A percentile compares a stretch with the other conserved stretches of the same genome.
phyloP scores from a whole-genome alignment of 2,329 filamentous ascomycete species.

The Atkinsonella hypoxylon region DNA sequence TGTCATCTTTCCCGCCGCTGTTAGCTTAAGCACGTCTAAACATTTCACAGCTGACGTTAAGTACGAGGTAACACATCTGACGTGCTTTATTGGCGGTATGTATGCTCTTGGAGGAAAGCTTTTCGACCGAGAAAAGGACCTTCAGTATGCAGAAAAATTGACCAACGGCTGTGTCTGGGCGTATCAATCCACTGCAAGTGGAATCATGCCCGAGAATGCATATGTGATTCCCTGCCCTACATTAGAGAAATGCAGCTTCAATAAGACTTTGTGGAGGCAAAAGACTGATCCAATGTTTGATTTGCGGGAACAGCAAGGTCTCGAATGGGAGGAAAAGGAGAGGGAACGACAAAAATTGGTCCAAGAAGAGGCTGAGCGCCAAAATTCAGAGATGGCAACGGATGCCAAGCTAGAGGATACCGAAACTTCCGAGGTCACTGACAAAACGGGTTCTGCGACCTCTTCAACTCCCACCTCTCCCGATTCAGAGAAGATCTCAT shows the following conservation, averaged over 20 bases:
- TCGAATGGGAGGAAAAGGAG: conserved; percentile 32
- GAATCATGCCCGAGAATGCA: conserved; percentile 51
- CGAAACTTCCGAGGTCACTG: background rate
- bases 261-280: conserved; percentile 35
- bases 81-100: conserved; percentile 56
- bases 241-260: conserved; percentile 37
- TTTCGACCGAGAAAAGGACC: conserved; percentile 33
- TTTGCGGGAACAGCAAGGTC: conserved; percentile 30
- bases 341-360: conserved; percentile 20
- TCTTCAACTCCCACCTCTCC: background rate
- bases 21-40: conserved; percentile 33
- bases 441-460: background rate
- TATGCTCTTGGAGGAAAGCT: conserved; percentile 49
- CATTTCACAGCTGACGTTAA: conserved; percentile 29
- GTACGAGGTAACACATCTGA: conserved; percentile 52
- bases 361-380: background rate
- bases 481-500: background rate
- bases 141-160: conserved; percentile 34
- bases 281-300: conserved; percentile 33
- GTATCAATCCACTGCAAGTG: conserved; percentile 37
- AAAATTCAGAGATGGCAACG: background rate
- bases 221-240: conserved; percentile 33
- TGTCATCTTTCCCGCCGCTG: conserved; percentile 61
- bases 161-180: conserved; percentile 45
- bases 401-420: background rate